Evolutionary conservation across 495 filamentous ascomycete genomes (phyloP), one percentile per base, ranked within the genome.

Genomic region (Apiosordaria backusii): DNA sequence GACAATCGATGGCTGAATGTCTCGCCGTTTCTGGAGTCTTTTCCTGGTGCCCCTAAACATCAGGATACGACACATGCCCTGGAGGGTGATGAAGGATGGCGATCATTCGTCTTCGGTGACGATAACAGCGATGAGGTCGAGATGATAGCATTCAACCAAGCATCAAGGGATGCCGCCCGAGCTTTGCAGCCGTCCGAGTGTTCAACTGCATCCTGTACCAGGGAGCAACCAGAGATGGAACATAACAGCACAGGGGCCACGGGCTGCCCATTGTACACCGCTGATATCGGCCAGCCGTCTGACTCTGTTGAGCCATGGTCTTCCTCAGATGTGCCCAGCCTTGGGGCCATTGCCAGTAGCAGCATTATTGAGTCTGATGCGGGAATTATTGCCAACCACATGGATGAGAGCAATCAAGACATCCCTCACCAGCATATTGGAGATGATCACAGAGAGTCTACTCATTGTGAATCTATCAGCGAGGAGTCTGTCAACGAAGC

Each of bases 41-140:
- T 15, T 13, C 16, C 6, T 45, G 55, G 25, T 23, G n/a, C 24
- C 5, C 57, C 35, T 27, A 10, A 45, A 24, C 10, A 1, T 2
- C 26, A 6, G 6, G 7, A 5, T 1, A 22, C 3, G 1, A 40
- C 60, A 5, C 55, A 64, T 0, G 52, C n/a, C 13, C 52, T 23
- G n/a, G 71, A 76, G 60, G 67, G 65, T 4, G 71, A 77, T 29
- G 62, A 70, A 19, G 69, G 67, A 50, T 82, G 80, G 80, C 79
- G 74, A 67, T 71, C 71, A 52, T 80, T 82, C 52, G 75, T 73
- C 3, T 76, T 77, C 27, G 75, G 75, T 4, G 70, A 70, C 3
- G 73, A 76, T 3, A 22, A 61, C 19, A 80, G 70, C 54, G 76
- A 80, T 27, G 76, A 79, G 21, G 4, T 79, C 59, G 67, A 74